phyloP scores from a whole-genome alignment of 108 stramenopile genomes.

The Cyclostephanos tholiformis region DNA sequence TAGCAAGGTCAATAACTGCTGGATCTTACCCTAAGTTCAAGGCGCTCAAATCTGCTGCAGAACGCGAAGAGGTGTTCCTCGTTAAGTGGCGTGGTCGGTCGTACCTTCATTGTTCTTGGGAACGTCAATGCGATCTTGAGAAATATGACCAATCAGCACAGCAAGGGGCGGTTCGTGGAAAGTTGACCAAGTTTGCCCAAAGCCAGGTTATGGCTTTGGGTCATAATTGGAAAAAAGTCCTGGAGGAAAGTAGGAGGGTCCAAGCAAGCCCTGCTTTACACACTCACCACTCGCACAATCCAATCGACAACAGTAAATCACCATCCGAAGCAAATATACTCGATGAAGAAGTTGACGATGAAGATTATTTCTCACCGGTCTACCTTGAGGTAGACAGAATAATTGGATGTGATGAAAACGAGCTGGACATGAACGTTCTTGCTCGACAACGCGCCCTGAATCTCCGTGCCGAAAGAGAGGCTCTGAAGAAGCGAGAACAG shows the following conservation, averaged over 20 bases:
- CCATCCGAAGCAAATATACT: background rate
- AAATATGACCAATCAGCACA: constrained; percentile 64
- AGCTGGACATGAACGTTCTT: constrained; percentile 78
- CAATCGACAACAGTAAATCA: constrained; percentile 8
- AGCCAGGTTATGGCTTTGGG: constrained; percentile 68
- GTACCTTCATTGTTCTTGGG: constrained; percentile 83
- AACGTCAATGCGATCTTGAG: constrained; percentile 69
- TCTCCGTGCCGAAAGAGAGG: constrained; percentile 47
- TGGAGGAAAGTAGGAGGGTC: constrained; percentile 62
- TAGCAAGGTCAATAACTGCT: constrained; percentile 19
- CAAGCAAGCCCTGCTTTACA: constrained; percentile 47
- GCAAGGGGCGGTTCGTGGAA: constrained; percentile 71
- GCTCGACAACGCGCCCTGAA: constrained; percentile 80
- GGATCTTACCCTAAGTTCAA: constrained; percentile 34
- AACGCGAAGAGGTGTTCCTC: constrained; percentile 77
- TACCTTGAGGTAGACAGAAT: constrained; percentile 79
- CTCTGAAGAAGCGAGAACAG: constrained; percentile 52
- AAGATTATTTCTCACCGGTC: constrained; percentile 70
- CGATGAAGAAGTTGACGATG: constrained; percentile 45
- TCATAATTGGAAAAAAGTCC: constrained; percentile 67
- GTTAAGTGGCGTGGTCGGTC: constrained; percentile 88
- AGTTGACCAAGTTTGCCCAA: constrained; percentile 74
- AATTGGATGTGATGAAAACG: constrained; percentile 80
- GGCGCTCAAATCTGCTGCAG: constrained; percentile 21
- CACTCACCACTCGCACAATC: constrained; percentile 40